Base-by-base conservation (phyloP, 169 alveolate species). In the Plasmodium vivax region DNA sequence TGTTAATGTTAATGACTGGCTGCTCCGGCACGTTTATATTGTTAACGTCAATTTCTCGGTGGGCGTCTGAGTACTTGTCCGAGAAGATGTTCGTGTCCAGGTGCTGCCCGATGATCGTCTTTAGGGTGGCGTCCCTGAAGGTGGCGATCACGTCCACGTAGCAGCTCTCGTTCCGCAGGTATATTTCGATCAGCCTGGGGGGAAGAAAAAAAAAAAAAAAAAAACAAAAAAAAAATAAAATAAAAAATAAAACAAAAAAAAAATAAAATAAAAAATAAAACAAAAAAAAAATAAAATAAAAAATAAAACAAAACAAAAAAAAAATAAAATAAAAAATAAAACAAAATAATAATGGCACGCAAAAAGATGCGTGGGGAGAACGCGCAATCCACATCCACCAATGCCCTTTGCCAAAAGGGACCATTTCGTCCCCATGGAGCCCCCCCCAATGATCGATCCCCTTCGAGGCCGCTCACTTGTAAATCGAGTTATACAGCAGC, bases 31-130 rank as follows among this genome's bases (percentile, higher is more conserved):
- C 43, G 45, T 80, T 68, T 62, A 88, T 80, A 80, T 80, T 80
- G 43, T 80, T 41, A 6, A 79, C 47, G 43, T 88, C 75, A 27
- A 88, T 79, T 3, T 43, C 54, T 38, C 27, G 68, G 32, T 80
- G 12, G 72, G 38, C 19, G 8, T 88, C 84, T 8, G 90, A 38
- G 51, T 88, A 88, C 51, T 88, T 88, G 19, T 88, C 51, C 2
- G 94, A 88, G 80, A 88, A 88, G 36, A 88, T 88, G 74, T 96
- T 94, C 8, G 97, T 94, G 82, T 96, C 98, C 77, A 96, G 79
- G 81, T 95, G 97, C 34, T 96, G 98, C 3, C 98, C 98, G 32
- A 96, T 85, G 36, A 96, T 95, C 30, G 98, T 96, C 23, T 93
- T 93, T 96, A 96, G 93, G 8, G 97, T 93, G 8, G 93, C 96